Evolutionary conservation across 768 basidiomycete species (phyloP), one percentile per base, ranked within the genome.

Genomic region (Amanita phalloides): DNA sequence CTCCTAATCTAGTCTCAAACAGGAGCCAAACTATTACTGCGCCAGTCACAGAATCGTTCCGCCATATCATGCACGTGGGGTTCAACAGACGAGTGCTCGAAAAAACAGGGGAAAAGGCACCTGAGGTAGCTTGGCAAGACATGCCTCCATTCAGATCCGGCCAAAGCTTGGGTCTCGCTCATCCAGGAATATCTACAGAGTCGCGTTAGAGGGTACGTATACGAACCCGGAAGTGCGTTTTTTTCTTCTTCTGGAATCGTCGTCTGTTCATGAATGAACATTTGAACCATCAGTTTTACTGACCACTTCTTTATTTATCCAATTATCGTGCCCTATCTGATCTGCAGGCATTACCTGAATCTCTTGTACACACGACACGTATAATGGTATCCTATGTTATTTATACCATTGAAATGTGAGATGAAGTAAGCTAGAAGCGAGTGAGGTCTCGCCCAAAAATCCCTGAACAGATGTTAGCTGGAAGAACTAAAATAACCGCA

Each of bases 381-480:
- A 13, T 13, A 33, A 4, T 13, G 33, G 33, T 13, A 33, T 33
- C 1, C 11, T 33, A 33, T 33, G 1, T 42, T 21, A 13, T 42
- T n/a, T 26, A 20, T 45, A 26, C 6, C 13, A 17, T 28, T 32
- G 3, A 45, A n/a, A 14, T 21, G 32, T 30, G 26, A 9, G 13
- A 28, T n/a, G 30, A 28, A n/a, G 14, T n/a, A 17, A 17, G 20
- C 74, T 64, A 86, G 61, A 87, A 85, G 11, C 82, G 77, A 20
- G 78, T 82, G 53, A 87, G 63, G 62, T 88, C 85, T 25, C 85
- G 78, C 6, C 84, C 84, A 63, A 86, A 84, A 44, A 86, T 82
- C 84, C 82, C 81, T 83, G 58, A 41, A 45, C 13, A 53, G 46
- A 33, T 13, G 39, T 58, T 38, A 51, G 49, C 51, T 14, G 26